phyloP scores from a whole-genome alignment of 108 stramenopile species.

The Fistulifera pelliculosa region DNA sequence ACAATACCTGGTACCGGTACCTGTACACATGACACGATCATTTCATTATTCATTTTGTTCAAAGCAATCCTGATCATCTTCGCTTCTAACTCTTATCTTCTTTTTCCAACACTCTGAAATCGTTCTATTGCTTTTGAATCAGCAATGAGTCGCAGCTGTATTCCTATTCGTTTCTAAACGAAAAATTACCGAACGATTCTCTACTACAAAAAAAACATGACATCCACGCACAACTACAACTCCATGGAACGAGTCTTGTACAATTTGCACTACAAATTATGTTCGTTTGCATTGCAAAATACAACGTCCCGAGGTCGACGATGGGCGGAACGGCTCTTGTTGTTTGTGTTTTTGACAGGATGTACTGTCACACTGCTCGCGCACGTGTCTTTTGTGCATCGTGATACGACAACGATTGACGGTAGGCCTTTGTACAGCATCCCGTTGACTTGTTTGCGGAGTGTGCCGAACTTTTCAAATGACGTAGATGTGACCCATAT shows the following conservation, averaged over 20 bases:
- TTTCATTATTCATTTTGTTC: too few species aligned
- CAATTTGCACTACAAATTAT: conserved; percentile 50
- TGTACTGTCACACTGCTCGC: conserved; percentile 26
- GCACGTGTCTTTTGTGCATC: conserved; percentile 46
- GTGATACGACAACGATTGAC: not conserved
- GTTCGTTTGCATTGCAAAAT: conserved; percentile 36
- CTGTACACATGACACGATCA: too few species aligned
- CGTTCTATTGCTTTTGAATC: too few species aligned
- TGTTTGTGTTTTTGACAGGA: conserved; percentile 45
- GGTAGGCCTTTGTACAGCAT: conserved; percentile 14
- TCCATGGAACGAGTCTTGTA: conserved; percentile 71
- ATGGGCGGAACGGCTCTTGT: conserved; percentile 38
- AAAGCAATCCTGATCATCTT: too few species aligned
- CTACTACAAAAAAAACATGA: too few species aligned
- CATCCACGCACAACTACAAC: too few species aligned
- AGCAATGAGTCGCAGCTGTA: too few species aligned
- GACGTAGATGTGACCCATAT: conserved; percentile 52
- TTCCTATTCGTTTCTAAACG: too few species aligned
- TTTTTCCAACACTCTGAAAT: too few species aligned
- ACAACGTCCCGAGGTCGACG: conserved; percentile 36
- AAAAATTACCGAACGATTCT: too few species aligned
- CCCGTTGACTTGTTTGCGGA: conserved; percentile 26
- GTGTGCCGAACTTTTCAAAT: conserved; percentile 32
- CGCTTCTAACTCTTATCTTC: too few species aligned
- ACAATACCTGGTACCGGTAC: too few species aligned